Evolutionary conservation across 345 rosid species (phyloP), one percentile per base, ranked within the genome.

Genomic region (Xanthoceras sorbifolium): DNA sequence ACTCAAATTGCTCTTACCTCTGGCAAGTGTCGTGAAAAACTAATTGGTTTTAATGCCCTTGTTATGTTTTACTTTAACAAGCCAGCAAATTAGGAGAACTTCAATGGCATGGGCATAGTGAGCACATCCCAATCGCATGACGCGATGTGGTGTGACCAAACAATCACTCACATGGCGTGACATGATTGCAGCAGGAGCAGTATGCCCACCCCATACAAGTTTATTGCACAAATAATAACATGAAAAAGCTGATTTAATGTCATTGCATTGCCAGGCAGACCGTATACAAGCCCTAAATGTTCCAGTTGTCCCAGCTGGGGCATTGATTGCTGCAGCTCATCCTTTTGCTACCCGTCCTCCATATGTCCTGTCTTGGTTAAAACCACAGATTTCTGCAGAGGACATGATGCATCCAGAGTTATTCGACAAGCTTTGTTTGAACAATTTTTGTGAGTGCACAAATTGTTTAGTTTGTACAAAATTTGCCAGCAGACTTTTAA

Each of bases 351-450:
- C 85, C 67, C 84, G 81, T 55, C 98, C 97, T 81, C 97, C 94
- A 26, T 93, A 86, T 76, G 59, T 84, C 38, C 62, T 89, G 59
- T 87, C 93, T 15, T 89, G 97, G 94, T 62, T 90, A 70, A 89
- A 81, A 17, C 46, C 82, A 77, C 89, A 81, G 76, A 87, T 92
- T 55, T 86, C 94, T 65, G 94, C 94, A 64, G 81, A 83, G 64
- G 90, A 87, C 75, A 93, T 90, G 94, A 82, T 93, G 93, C 87
- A 77, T 31, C 91, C 94, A 18, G 73, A 88, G 76, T 59, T 92
- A 85, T 61, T 86, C 61, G 91, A 92, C 72, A 90, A 87, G 82
- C 98, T 95, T 76, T 80, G 88, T 69, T 83, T 87, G 76, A 86
- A 88, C 81, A 92, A 83, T 82, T 90, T 90, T 32, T 81, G 99